phyloP scores from a whole-genome alignment of 495 filamentous ascomycete species.

The Pyronema domesticum region DNA sequence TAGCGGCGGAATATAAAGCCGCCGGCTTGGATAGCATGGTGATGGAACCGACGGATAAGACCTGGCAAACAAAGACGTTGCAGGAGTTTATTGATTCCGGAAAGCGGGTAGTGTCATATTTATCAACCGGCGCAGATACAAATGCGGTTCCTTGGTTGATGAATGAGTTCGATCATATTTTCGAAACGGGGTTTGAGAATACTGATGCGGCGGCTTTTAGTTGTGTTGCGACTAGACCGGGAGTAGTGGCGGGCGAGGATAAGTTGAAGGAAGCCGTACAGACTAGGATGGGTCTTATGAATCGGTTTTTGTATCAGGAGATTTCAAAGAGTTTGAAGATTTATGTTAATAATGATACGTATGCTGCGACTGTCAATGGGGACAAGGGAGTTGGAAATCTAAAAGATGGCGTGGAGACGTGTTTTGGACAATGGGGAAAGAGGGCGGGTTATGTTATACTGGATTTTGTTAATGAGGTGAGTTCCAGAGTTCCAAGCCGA shows the following conservation, averaged over 20 bases:
- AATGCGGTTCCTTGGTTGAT: conserved; percentile 42
- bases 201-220: conserved; percentile 34
- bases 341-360: conserved; percentile 36
- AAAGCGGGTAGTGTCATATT: conserved; percentile 44
- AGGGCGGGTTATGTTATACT: conserved; percentile 44
- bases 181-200: conserved; percentile 51
- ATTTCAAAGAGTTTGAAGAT: conserved; percentile 27
- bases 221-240: conserved; percentile 48
- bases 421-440: conserved; percentile 35
- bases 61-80: conserved; percentile 25
- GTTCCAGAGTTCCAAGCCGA: not conserved
- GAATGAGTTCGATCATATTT: conserved; percentile 50
- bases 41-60: conserved; percentile 28
- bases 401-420: conserved; percentile 37
- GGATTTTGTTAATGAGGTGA: conserved; percentile 33
- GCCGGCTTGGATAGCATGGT: conserved; percentile 42
- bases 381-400: conserved; percentile 36
- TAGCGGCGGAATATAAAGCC: conserved; percentile 36
- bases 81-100: conserved; percentile 40
- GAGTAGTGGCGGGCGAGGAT: conserved; percentile 24
- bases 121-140: conserved; percentile 38
- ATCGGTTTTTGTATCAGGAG: conserved; percentile 49
- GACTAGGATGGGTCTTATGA: conserved; percentile 41
- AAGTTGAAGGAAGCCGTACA: conserved; percentile 26
- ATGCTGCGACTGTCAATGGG: conserved; percentile 40